Conservation (phyloP, 2,329 filamentous ascomycete genomes). For the Hymenoscyphus linearis region DNA sequence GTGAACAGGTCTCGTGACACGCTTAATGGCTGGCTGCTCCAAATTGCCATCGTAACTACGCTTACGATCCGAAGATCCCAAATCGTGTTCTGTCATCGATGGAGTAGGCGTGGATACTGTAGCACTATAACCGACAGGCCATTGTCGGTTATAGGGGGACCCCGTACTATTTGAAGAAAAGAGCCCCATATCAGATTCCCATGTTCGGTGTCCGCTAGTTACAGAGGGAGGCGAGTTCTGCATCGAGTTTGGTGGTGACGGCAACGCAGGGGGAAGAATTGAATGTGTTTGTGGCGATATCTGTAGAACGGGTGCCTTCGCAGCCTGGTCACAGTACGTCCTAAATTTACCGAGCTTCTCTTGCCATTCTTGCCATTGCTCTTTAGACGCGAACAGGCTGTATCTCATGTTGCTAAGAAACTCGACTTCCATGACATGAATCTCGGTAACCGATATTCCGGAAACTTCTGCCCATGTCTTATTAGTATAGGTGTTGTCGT, state of each 20-base stretch:
- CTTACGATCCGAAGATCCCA: conserved; percentile 42
- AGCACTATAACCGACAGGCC: conserved; percentile 35
- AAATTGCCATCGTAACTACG: conserved; percentile 50
- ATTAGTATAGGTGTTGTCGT: conserved; percentile 99
- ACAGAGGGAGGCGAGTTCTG: conserved; percentile 43
- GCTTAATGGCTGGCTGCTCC: conserved; percentile 53
- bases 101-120: conserved; percentile 23
- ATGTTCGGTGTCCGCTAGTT: conserved; percentile 34
- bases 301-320: conserved; percentile 22
- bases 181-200: too few relatives aligned
- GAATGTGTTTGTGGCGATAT: conserved; percentile 29
- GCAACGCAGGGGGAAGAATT: conserved; percentile 39
- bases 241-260: conserved; percentile 45
- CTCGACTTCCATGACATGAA: conserved; percentile 99
- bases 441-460: conserved; percentile 86
- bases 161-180: conserved; percentile 10
- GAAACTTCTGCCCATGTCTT: conserved; percentile 99
- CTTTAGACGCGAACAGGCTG: conserved; percentile 78
- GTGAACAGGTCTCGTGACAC: conserved; percentile 26
- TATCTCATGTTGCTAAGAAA: conserved; percentile 99
- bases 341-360: conserved; percentile 75
- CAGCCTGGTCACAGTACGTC: conserved; percentile 48
- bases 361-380: conserved; percentile 86
- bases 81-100: conserved; percentile 36
- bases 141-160: conserved; percentile 29